Evolutionary conservation across 2,329 filamentous ascomycete genomes (phyloP).

Genomic region (Xylaria digitata): DNA sequence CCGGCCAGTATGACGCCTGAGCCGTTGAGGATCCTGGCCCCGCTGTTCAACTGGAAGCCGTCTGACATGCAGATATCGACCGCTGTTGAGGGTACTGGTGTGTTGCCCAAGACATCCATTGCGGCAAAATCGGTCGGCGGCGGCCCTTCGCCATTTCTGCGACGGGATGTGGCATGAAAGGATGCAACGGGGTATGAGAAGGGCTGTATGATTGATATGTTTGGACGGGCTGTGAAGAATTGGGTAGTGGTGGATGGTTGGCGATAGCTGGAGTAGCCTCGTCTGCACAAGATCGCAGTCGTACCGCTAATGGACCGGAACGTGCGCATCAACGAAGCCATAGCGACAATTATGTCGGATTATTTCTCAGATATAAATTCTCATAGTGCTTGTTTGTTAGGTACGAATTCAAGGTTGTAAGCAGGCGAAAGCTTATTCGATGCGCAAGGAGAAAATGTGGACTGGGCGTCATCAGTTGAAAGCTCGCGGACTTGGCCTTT

Average conservation of each 20-base stretch:
- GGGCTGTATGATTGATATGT: conserved; percentile 18
- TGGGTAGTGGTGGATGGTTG: conserved; percentile 25
- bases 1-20: conserved; percentile 82
- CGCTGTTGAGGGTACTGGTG: conserved; percentile 80
- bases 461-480: conserved; percentile 44
- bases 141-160: conserved; percentile 43
- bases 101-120: conserved; percentile 82
- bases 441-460: conserved; percentile 38
- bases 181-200: conserved; percentile 28
- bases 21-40: conserved; percentile 74
- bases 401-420: conserved; percentile 20
- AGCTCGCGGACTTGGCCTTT: conserved; percentile 12
- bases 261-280: conserved; percentile 29
- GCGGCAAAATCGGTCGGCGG: conserved; percentile 72
- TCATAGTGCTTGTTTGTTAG: conserved; percentile 30
- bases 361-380: conserved; percentile 4
- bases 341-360: conserved; percentile 36
- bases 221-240: conserved; percentile 4
- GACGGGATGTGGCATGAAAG: conserved; percentile 42
- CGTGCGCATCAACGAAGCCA: conserved; percentile 41
- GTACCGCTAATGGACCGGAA: conserved; percentile 36
- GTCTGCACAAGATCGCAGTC: conserved; percentile 35
- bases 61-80: conserved; percentile 85
- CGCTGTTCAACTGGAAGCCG: conserved; percentile 89
- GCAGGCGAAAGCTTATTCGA: conserved; percentile 30